Base-by-base conservation (phyloP, 2,329 filamentous ascomycete genomes). In the Calonectria honghensis region DNA sequence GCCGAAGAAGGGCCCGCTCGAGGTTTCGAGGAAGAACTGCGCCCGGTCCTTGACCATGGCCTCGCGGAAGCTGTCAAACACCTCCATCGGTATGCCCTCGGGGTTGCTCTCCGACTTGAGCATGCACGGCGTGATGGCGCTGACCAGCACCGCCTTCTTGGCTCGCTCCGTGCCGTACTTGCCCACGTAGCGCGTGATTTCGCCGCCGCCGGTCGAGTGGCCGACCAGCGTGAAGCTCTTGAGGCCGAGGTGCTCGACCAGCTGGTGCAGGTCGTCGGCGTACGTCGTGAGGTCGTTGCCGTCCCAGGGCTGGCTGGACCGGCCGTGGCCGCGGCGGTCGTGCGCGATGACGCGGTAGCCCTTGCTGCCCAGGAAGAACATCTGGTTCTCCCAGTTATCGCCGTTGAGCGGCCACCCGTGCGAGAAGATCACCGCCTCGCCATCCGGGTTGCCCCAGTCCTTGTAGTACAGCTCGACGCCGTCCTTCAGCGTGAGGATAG, bases 1-100 rank as follows among this genome's bases (percentile, higher is more conserved):
- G 59, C 93, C 81, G 31, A 92, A 91, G 52, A 93, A 93, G 66
- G 93, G 91, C 45, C 94, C 93, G 6, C 93, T 91, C 1, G 91
- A 92, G 90, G 93, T 92, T 80, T 92, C 91, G 77, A 93, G 92
- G 78, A 93, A 91, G 5, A 92, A 93, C 32, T 93, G 85, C 16
- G 70, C 70, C 39, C 73, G 73, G 54, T 74, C 64, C 63, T 83
- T 81, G 6, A 69, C 63, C 82, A 86, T 86, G 6, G 82, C 80
- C 4, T 78, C 68, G 39, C 85, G 81, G 77, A 86, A 86, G 16
- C 79, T 72, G 72, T 87, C 85, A 63, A 87, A 86, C 9, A 86
- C 83, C 2, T 79, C 75, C n/a, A 83, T 77, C 1, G 83, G 83
- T 1, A 80, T 75, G 11, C 85, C 86, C 45, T 83, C 80, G 1